Evolutionary conservation across 2,329 filamentous ascomycete species (phyloP).

Genomic region (Botrytis elliptica): DNA sequence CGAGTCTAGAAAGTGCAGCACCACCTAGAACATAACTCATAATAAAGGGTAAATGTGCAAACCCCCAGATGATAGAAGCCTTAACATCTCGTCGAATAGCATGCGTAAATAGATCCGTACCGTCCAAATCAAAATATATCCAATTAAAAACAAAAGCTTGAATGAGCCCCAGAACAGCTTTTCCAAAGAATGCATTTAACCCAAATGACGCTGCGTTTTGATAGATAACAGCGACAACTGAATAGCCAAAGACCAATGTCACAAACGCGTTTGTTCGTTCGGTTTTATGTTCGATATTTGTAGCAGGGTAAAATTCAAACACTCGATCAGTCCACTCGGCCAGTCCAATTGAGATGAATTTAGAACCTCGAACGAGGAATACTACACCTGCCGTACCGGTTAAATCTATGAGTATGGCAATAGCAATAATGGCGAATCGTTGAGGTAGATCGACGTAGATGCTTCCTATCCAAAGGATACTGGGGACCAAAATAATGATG

Average conservation of each 20-base stretch:
- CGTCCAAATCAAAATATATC: conserved; percentile 64
- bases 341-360: conserved; percentile 31
- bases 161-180: conserved; percentile 57
- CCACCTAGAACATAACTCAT: conserved; percentile 62
- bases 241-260: conserved; percentile 63
- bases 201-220: conserved; percentile 53
- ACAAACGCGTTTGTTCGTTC: conserved; percentile 65
- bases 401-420: conserved; percentile 55
- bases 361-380: conserved; percentile 41
- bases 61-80: conserved; percentile 52
- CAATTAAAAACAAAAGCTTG: conserved; percentile 61
- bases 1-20: conserved; percentile 56
- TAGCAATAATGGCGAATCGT: conserved; percentile 56
- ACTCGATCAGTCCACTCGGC: conserved; percentile 35
- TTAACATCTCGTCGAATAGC: conserved; percentile 55
- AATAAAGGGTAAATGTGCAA: conserved; percentile 60
- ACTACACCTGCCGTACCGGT: conserved; percentile 48
- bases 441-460: conserved; percentile 55
- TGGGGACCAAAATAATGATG: conserved; percentile 47
- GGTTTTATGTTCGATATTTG: conserved; percentile 65
- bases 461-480: conserved; percentile 58
- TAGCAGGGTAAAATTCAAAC: conserved; percentile 60
- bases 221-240: conserved; percentile 60
- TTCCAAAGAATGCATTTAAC: conserved; percentile 60
- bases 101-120: conserved; percentile 53